Base-by-base conservation (phyloP, 2,329 filamentous ascomycete species). In the Alternaria brassicae region DNA sequence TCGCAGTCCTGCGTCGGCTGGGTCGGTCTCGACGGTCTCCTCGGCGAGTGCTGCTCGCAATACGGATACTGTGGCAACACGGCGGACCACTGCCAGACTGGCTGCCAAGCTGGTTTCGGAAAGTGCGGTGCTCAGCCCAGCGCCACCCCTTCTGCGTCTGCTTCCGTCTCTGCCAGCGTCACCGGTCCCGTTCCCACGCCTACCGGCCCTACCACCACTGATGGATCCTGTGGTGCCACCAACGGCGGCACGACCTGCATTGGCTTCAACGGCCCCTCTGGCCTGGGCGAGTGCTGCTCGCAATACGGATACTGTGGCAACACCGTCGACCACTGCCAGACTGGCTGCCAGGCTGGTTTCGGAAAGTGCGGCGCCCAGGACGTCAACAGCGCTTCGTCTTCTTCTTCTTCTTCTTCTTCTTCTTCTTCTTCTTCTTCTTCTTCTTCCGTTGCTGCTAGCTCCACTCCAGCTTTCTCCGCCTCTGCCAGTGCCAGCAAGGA, bases 11-110 rank as follows among this genome's bases (percentile, higher is more conserved):
- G 72, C 61, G 58, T 65, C 37, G 67, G 70, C 25, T 72, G 65
- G 63, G 50, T 64, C 13, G 78, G 77, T 3, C 12, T n/a, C 12
- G 51, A 49, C 10, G 61, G 58, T 32, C 28, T 42, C 51, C 45
- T 54, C 47, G 79, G 80, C 9, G 68, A 78, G 53, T 83, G 81
- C 72, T 83, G 81, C 72, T 81, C 77, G 13, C 66, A 68, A 15
- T 75, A 74, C 56, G 80, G 80, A 19, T 76, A 69, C 60, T 83
- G 81, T 37, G 73, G 74, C 23, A 58, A 58, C 34, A 63, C 63
- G 2, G 40, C 50, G 21, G 72, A 65, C 15, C 61, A 73, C 55
- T 75, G 73, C 52, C 61, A 62, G 4, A 64, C 67, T 10, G 69
- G 68, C 6, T 78, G 73, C 48, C 60, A 66, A 40, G 30, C 56